phyloP scores from a whole-genome alignment of 164 flowering plant genomes.

The Taxillus chinensis region DNA sequence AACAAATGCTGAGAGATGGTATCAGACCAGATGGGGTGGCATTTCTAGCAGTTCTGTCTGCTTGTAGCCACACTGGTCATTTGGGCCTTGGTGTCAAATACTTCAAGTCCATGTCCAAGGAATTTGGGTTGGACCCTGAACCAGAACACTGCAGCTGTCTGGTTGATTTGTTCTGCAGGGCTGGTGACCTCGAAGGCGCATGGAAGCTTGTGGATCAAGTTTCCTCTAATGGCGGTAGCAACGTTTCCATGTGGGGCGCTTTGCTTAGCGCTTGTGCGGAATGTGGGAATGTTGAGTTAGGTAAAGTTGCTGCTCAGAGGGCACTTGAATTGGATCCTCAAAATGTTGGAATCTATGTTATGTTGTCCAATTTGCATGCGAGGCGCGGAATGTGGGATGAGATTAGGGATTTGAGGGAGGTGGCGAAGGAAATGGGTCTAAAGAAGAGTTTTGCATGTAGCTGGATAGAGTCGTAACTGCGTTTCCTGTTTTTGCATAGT shows the following conservation, averaged over 20 bases:
- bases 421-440: slow-evolving; percentile 44
- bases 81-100: slow-evolving; percentile 42
- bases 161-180: slow-evolving; percentile 63
- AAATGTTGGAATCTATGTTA: slow-evolving; percentile 47
- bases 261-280: slow-evolving; percentile 56
- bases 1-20: slow-evolving; percentile 45
- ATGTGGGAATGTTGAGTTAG: slow-evolving; percentile 45
- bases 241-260: slow-evolving; percentile 59
- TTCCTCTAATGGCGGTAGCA: slow-evolving; percentile 16
- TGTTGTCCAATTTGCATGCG: slow-evolving; percentile 62
- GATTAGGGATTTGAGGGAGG: slow-evolving; percentile 42
- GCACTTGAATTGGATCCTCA: slow-evolving; percentile 60
- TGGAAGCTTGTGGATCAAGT: slow-evolving; percentile 45
- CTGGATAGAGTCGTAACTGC: slow-evolving; percentile 21
- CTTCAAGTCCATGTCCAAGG: slow-evolving; percentile 48
- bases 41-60: slow-evolving; percentile 58
- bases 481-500: too few species aligned
- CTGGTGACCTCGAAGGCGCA: slow-evolving; percentile 67
- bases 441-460: slow-evolving; percentile 50
- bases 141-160: slow-evolving; percentile 68
- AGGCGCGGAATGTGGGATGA: slow-evolving; percentile 58
- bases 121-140: slow-evolving; percentile 35
- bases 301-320: slow-evolving; percentile 49
- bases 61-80: slow-evolving; percentile 64
- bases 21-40: slow-evolving; percentile 52